These are phyloP conservation scores for Phytophthora melonis DNA, from an alignment of 352 stramenopile species.

Conservation along the genomic window DNA sequence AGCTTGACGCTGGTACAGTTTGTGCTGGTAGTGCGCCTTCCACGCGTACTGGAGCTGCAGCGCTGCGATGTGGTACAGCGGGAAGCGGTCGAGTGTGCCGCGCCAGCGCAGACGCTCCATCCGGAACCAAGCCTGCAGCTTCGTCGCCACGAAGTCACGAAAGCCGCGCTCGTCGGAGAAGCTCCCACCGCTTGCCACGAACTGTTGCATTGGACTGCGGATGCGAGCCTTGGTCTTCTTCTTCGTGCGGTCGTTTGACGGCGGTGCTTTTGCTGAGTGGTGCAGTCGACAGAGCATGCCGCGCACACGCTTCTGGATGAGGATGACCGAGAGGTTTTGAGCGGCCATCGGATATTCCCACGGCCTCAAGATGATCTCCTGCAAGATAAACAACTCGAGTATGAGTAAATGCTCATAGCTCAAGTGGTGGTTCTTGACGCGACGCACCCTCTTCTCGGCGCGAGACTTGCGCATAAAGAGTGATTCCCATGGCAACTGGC, in stretches of 20 bases:
- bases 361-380: slow-evolving; percentile 73
- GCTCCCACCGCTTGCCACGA: slow-evolving; percentile 56
- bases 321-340: slow-evolving; percentile 76
- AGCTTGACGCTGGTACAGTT: slow-evolving; percentile 33
- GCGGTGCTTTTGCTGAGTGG: not conserved
- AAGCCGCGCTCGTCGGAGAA: slow-evolving; percentile 73
- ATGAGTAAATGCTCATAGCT: not conserved
- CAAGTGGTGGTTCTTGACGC: not conserved
- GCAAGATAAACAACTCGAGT: not conserved
- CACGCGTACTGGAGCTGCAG: slow-evolving; percentile 85
- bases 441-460: slow-evolving; percentile 66
- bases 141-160: slow-evolving; percentile 61
- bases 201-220: slow-evolving; percentile 77
- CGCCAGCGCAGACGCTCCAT: slow-evolving; percentile 56
- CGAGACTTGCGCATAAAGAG: slow-evolving; percentile 84
- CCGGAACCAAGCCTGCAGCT: slow-evolving; percentile 80
- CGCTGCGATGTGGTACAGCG: slow-evolving; percentile 88
- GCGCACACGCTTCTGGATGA: slow-evolving; percentile 80
- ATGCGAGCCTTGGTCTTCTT: slow-evolving; percentile 10
- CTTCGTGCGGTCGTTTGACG: slow-evolving; percentile 7
- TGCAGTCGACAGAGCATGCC: slow-evolving; percentile 67
- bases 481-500: slow-evolving; percentile 64
- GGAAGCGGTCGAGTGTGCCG: slow-evolving; percentile 60
- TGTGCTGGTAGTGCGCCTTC: slow-evolving; percentile 64
- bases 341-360: slow-evolving; percentile 88